phyloP scores from a whole-genome alignment of 2,329 filamentous ascomycete genomes.

The Zymoseptoria crescenta region DNA sequence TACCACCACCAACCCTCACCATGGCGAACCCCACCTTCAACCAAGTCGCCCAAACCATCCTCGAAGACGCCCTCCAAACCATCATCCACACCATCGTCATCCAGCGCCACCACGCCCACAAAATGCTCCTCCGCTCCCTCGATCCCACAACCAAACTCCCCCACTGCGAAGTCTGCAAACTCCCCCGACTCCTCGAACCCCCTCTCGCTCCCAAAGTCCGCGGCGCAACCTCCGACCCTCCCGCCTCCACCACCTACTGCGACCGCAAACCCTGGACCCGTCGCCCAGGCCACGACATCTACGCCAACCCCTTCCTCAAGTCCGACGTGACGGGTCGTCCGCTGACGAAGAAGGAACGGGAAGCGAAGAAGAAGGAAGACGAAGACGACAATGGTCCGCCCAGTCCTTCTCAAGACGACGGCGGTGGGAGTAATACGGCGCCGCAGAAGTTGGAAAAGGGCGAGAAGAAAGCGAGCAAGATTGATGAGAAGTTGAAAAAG shows the following conservation, averaged over 20 bases:
- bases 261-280: conserved; percentile 71
- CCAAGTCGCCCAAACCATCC: conserved; percentile 49
- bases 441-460: conserved; percentile 36
- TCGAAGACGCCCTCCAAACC: conserved; percentile 70
- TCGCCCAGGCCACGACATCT: conserved; percentile 69
- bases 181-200: conserved; percentile 65
- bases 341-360: conserved; percentile 67
- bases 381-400: conserved; percentile 34
- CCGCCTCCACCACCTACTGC: conserved; percentile 56
- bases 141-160: conserved; percentile 64
- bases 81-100: conserved; percentile 68
- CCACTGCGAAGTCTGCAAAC: conserved; percentile 64
- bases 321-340: conserved; percentile 48
- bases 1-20: not conserved
- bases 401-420: conserved; percentile 20
- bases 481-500: conserved; percentile 40
- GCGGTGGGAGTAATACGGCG: not conserved
- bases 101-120: conserved; percentile 70
- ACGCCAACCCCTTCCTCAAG: conserved; percentile 72
- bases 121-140: conserved; percentile 66
- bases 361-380: conserved; percentile 49
- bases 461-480: conserved; percentile 35
- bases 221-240: conserved; percentile 32
- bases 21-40: conserved; percentile 6
- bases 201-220: conserved; percentile 45